phyloP scores from a whole-genome alignment of 2,329 filamentous ascomycete genomes.

The Neofusicoccum umdonicola region DNA sequence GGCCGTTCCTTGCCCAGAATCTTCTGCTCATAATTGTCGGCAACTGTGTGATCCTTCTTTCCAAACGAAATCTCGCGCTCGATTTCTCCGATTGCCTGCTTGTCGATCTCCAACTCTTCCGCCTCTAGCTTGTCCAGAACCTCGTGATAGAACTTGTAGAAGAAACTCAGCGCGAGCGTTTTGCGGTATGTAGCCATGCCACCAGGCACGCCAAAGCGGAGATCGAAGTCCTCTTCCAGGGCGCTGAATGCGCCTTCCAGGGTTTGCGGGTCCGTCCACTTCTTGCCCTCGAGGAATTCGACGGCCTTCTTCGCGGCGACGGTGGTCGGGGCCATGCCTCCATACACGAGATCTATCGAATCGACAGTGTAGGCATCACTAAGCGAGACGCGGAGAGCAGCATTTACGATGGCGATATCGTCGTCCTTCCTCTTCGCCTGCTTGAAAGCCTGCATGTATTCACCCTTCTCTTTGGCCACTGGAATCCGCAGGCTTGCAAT shows the following conservation, averaged over 20 bases:
- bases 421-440: constrained; percentile 97
- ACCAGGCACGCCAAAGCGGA: constrained; percentile 86
- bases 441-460: constrained; percentile 89
- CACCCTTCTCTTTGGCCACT: constrained; percentile 68
- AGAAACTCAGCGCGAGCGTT: constrained; percentile 86
- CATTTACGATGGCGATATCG: constrained; percentile 96
- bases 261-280: constrained; percentile 75
- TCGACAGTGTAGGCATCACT: constrained; percentile 68
- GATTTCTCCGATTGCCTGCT: constrained; percentile 77
- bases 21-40: constrained; percentile 75
- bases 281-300: constrained; percentile 72
- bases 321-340: constrained; percentile 91
- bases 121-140: constrained; percentile 64
- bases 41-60: constrained; percentile 71
- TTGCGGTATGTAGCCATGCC: constrained; percentile 97
- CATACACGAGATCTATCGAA: constrained; percentile 79
- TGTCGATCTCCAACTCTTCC: constrained; percentile 58
- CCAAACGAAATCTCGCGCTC: constrained; percentile 80
- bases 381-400: constrained; percentile 73
- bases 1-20: constrained; percentile 81
- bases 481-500: constrained; percentile 88
- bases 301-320: constrained; percentile 80
- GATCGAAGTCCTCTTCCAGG: constrained; percentile 83
- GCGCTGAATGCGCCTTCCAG: constrained; percentile 88
- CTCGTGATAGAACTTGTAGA: constrained; percentile 96